Evolutionary conservation across 2,329 filamentous ascomycete species (phyloP).

Genomic region (Apiospora malaysiana): DNA sequence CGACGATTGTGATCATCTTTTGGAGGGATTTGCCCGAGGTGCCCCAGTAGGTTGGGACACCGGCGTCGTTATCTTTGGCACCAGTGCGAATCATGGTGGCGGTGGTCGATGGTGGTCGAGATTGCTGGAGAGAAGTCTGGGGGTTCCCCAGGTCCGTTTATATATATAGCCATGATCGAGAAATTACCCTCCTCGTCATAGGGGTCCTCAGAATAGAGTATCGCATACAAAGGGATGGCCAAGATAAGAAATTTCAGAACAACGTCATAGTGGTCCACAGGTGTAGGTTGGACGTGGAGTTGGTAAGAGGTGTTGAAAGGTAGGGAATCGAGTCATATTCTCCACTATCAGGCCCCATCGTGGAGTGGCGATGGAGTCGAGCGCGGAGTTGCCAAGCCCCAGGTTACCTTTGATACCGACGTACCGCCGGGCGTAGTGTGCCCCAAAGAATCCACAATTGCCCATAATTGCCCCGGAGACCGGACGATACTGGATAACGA

Average conservation of each 20-base stretch:
- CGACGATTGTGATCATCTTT: conserved; percentile 36
- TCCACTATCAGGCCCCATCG: conserved; percentile 14
- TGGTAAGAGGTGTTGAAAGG: not conserved
- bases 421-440: conserved; percentile 21
- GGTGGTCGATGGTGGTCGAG: conserved; percentile 9
- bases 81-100: conserved; percentile 27
- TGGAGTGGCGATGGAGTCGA: conserved; percentile 20
- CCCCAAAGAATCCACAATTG: not conserved
- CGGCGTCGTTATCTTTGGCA: conserved; percentile 35
- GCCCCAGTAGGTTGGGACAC: conserved; percentile 41
- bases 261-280: conserved; percentile 20
- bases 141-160: conserved; percentile 20
- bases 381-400: conserved; percentile 18
- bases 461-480: conserved; percentile 19
- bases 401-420: conserved; percentile 19
- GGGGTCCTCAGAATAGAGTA: conserved; percentile 18
- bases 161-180: conserved; percentile 20
- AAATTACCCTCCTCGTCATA: not conserved
- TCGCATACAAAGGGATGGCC: conserved; percentile 4
- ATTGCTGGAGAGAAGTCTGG: conserved; percentile 14
- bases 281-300: conserved; percentile 17
- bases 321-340: conserved; percentile 14
- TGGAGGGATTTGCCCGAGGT: conserved; percentile 37
- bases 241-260: conserved; percentile 20
- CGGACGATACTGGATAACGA: conserved; percentile 2